Evolutionary conservation across 2,329 filamentous ascomycete species (phyloP).

Genomic region (Penicillium sp.): DNA sequence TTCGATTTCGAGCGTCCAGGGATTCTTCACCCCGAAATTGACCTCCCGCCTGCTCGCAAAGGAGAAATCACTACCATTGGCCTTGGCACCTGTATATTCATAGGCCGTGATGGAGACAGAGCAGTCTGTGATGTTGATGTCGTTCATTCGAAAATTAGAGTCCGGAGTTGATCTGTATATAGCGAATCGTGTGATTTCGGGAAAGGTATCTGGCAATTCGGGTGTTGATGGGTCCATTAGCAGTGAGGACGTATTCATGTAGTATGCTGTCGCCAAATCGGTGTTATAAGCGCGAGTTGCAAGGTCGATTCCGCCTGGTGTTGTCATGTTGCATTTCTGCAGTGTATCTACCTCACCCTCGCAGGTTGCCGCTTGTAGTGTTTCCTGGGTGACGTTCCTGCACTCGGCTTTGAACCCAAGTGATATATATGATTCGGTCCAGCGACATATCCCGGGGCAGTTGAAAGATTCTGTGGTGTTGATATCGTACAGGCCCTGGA

Average conservation of each 20-base stretch:
- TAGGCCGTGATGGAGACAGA: slow-evolving; percentile 17
- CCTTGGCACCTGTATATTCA: slow-evolving; percentile 11
- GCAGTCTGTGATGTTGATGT: slow-evolving; percentile 19
- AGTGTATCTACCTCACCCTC: not conserved
- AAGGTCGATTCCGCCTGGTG: slow-evolving; percentile 13
- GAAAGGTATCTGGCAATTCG: slow-evolving; percentile 4
- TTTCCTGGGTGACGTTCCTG: slow-evolving; percentile 18
- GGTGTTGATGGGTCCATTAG: not conserved
- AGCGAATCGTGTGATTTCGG: slow-evolving; percentile 18
- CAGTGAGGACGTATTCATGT: slow-evolving; percentile 12
- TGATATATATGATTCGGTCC: slow-evolving; percentile 17
- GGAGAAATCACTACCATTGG: slow-evolving; percentile 17
- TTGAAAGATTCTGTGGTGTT: slow-evolving; percentile 15
- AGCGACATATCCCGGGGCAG: slow-evolving; percentile 18
- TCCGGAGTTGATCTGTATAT: slow-evolving; percentile 15
- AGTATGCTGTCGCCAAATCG: slow-evolving; percentile 10
- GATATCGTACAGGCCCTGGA: slow-evolving; percentile 17
- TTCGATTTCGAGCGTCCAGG: slow-evolving; percentile 5
- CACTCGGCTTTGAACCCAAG: slow-evolving; percentile 19
- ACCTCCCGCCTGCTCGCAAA: slow-evolving; percentile 11
- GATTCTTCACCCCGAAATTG: slow-evolving; percentile 13
- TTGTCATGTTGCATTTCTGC: slow-evolving; percentile 17
- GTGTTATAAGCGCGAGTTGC: not conserved
- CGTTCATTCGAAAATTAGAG: not conserved
- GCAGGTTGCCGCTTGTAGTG: slow-evolving; percentile 14